These are phyloP conservation scores for Backusella tarrabulga DNA, from an alignment of 192 early-diverging fungal species.

Conservation along the genomic window DNA sequence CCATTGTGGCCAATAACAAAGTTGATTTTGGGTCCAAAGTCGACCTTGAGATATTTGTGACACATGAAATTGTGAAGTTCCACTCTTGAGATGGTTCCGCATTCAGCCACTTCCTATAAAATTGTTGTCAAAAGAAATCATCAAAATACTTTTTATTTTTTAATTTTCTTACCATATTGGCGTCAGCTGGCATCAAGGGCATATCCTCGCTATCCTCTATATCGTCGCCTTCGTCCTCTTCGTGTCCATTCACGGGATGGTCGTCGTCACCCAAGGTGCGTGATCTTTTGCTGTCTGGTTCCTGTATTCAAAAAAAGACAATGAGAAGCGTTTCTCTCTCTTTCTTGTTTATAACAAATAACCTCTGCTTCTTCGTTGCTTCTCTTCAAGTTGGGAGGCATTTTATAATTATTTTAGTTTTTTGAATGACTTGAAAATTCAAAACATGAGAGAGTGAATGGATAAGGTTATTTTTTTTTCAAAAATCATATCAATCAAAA, in stretches of 20 bases:
- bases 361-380: background rate
- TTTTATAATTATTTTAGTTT: background rate
- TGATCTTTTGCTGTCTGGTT: background rate
- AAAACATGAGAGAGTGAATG: background rate
- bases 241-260: background rate
- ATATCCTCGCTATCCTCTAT: background rate
- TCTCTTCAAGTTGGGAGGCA: background rate
- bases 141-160: background rate
- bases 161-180: background rate
- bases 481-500: background rate
- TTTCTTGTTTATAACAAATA: background rate
- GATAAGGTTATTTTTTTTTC: background rate
- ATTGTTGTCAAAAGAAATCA: background rate
- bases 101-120: slow-evolving; percentile 44
- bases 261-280: background rate
- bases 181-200: background rate
- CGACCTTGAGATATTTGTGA: slow-evolving; percentile 76
- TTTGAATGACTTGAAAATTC: background rate
- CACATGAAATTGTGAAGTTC: slow-evolving; percentile 96
- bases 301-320: background rate
- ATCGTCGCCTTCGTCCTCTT: background rate
- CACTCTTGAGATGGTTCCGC: slow-evolving; percentile 80
- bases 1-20: slow-evolving; percentile 98
- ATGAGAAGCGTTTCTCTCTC: background rate
- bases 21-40: slow-evolving; percentile 86